Percentiles rank a stretch among this genome's conserved stretches.
These are phyloP conservation scores for Vanrija pseudolonga DNA, from an alignment of 1,284 basidiomycete genomes.

Conservation along the genomic window DNA sequence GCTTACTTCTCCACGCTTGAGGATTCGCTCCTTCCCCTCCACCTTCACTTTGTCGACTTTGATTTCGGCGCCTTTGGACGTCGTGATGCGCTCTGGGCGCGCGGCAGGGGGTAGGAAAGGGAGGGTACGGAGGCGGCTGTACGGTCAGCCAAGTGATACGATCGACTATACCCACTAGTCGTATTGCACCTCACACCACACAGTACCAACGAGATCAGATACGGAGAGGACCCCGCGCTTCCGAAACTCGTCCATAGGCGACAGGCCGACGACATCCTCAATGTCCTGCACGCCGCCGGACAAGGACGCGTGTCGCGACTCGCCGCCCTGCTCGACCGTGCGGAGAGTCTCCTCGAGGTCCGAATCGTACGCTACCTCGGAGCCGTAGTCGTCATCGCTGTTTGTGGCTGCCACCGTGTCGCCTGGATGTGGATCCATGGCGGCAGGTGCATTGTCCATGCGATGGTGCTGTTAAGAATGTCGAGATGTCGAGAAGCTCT, in stretches of 20 bases:
- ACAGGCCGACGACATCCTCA: constrained; percentile 20
- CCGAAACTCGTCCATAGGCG: constrained; percentile 35
- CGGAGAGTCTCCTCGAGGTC: constrained; percentile 26
- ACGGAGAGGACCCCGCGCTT: constrained; percentile 48
- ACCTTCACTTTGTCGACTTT: constrained; percentile 60
- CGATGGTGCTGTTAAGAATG: no score
- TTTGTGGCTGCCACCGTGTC: no score
- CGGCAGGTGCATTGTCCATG: no score
- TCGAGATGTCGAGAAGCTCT: no score
- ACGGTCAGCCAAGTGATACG: neutral
- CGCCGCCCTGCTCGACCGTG: constrained; percentile 14
- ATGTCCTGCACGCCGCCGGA: constrained; percentile 14
- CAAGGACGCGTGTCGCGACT: neutral
- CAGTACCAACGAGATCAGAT: constrained; percentile 54
- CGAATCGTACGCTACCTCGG: constrained; percentile 27
- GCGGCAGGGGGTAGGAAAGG: constrained; percentile 56
- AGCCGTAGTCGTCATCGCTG: constrained; percentile 27
- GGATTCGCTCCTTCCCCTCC: constrained; percentile 58
- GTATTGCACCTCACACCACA: constrained; percentile 54
- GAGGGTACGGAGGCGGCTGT: constrained; percentile 45
- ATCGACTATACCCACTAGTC: constrained; percentile 39
- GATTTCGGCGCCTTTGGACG: constrained; percentile 65
- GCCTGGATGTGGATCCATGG: no score
- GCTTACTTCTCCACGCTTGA: constrained; percentile 62
- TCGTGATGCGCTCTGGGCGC: constrained; percentile 62